Base-by-base conservation (phyloP, 345 rosid species). In the Murraya koenigii region DNA sequence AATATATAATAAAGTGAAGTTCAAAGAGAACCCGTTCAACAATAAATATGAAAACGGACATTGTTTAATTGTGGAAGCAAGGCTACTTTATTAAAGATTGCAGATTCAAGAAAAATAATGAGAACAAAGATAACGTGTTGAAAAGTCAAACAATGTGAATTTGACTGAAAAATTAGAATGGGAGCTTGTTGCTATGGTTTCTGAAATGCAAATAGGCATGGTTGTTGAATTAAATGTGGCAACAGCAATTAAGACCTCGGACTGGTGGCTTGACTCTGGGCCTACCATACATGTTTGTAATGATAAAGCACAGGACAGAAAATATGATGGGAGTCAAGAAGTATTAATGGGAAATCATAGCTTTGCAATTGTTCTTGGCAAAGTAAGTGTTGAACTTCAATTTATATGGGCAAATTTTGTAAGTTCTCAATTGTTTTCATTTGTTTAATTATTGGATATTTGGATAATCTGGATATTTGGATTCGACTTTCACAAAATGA, bases 21-120 rank as follows among this genome's bases (percentile, higher is more conserved):
- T 32, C n/a, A 63, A 63, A 63, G 17, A 32, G 3, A 32, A 1
- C 14, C 2, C 4, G 5, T 63, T 19, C 65, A 25, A 26, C 35
- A 5, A 55, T 19, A 61, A 25, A 61, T 3, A 66, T 6, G 36
- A 66, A 22, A 36, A 33, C 35, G n/a, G 69, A 10, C 14, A 3
- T 32, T 66, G 69, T 66, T 66, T 66, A 10, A 36, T 35, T 66
- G 14, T 66, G 41, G 66, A 67, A 39, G 71, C 39, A 35, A 67
- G 7, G 71, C 19, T 20, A 39, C 7, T 67, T 38, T 17, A 23
- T 67, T 1, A 7, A n/a, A 36, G 54, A 66, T 7, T 33, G 3
- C 20, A 20, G 26, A 33, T 66, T 1, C 13, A 38, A 0, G 26
- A 38, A 38, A 22, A 20, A 38, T 20, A 33, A 38, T 20, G 23